Percentiles rank a stretch among this genome's conserved stretches.
phyloP scores from a whole-genome alignment of 2,329 filamentous ascomycete genomes.

The Fusarium continuum region DNA sequence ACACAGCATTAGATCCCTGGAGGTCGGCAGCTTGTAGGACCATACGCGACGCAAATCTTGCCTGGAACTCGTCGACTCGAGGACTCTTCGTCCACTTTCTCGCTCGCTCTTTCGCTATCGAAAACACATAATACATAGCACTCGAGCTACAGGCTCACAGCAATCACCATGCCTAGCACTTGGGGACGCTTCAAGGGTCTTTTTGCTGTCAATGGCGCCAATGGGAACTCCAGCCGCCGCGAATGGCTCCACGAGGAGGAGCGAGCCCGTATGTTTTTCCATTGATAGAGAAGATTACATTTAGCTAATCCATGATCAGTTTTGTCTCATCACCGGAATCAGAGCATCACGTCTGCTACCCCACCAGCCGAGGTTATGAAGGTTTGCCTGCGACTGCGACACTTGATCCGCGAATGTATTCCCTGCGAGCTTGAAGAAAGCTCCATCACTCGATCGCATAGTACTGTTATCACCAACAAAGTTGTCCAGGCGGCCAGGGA shows the following conservation, averaged over 20 bases:
- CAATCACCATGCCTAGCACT: conserved; percentile 31
- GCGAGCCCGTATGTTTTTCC: conserved; percentile 53
- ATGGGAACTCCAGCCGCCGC: conserved; percentile 41
- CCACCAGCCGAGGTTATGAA: conserved; percentile 85
- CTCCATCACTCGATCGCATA: conserved; percentile 81
- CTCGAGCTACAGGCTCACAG: conserved; percentile 9
- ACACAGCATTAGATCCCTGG: conserved; percentile 19
- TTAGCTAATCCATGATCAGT: conserved; percentile 55
- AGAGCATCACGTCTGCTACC: conserved; percentile 71
- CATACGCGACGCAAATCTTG: conserved; percentile 7
- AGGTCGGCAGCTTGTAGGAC: conserved; percentile 8
- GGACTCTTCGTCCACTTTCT: neutral
- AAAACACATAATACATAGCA: no score
- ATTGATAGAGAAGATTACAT: neutral
- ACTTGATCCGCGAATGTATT: conserved; percentile 87
- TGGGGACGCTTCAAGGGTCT: conserved; percentile 48
- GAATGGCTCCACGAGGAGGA: conserved; percentile 56
- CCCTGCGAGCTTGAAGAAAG: conserved; percentile 87
- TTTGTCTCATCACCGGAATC: conserved; percentile 69
- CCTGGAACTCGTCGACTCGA: neutral
- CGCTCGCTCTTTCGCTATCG: no score
- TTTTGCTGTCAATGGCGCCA: conserved; percentile 39
- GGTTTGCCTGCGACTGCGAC: conserved; percentile 86
- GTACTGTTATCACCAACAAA: conserved; percentile 80
- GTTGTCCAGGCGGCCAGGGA: conserved; percentile 84